Base-by-base conservation (phyloP, 352 stramenopile species). In the Globisporangium yorkense region DNA sequence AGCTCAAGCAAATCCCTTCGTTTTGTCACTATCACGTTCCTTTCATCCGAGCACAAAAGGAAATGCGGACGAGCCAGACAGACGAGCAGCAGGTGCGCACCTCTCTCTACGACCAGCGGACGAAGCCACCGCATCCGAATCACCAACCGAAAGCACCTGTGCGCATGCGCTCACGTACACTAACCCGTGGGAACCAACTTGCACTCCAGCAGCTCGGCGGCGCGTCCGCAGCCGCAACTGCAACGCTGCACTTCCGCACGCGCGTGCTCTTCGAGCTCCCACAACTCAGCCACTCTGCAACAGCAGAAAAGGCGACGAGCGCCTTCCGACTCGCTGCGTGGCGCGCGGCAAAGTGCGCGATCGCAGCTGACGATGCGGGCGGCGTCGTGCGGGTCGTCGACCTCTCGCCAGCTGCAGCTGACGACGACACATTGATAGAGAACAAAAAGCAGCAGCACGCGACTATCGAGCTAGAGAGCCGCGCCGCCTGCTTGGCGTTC, bases 401-500 rank as follows among this genome's bases (percentile, higher is more conserved):
- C 9, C 44, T 18, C 43, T 20, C 43, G 43, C 20, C 18, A 16
- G 18, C 24, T 29, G 43, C 44, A 10, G 6, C n/a, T 18, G 24
- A 1, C 6, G n/a, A 41, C 37, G 12, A 13, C 37, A 12, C 37
- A 18, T 16, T 13, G 33, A 13, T 9, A 18, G 37, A 18, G 4
- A 16, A 12, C 12, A 15, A 15, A 15, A 13, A 48, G 43, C 20
- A 51, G 4, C 54, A 24, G 16, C 31, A 20, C n/a, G 24, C 24
- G 39, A 39, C 21, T 6, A 70, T 80, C 33, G 9, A 40, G 21
- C 8, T 62, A 0, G 39, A 49, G 12, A 41, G 66, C 24, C 43
- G 55, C 13, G 63, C 75, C 16, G 35, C 58, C 51, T 67, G 63
- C 13, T 48, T 77, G 54, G 56, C 66, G 9, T 72, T 80, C 20